Conservation (phyloP, 768 basidiomycete genomes). For the Lactarius deliciosus region DNA sequence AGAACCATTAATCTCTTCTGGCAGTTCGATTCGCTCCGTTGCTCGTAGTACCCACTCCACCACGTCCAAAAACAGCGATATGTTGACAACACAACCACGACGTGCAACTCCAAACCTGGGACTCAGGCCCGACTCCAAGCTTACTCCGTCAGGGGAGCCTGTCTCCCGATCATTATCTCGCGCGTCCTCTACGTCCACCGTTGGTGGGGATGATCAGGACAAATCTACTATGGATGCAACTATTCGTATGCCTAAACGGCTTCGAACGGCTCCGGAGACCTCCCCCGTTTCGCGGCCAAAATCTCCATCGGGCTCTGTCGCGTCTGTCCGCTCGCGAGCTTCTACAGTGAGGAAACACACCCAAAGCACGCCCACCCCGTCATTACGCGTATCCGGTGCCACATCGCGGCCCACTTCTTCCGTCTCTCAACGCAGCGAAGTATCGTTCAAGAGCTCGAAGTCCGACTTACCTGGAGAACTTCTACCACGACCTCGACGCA, state of each 20-base stretch:
- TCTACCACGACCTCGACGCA: slow-evolving; percentile 35
- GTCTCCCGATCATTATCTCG: slow-evolving; percentile 27
- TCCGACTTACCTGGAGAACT: slow-evolving; percentile 39
- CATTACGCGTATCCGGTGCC: slow-evolving; percentile 25
- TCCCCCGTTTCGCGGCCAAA: slow-evolving; percentile 27
- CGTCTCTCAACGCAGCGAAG: slow-evolving; percentile 39
- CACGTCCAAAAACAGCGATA: slow-evolving; percentile 36
- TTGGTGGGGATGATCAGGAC: slow-evolving; percentile 19
- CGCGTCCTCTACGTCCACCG: slow-evolving; percentile 23
- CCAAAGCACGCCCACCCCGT: slow-evolving; percentile 27
- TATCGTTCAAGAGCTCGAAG: slow-evolving; percentile 48
- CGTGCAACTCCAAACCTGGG: slow-evolving; percentile 31
- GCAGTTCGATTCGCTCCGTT: slow-evolving; percentile 47
- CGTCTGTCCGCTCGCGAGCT: slow-evolving; percentile 39
- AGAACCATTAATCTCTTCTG: slow-evolving; percentile 35
- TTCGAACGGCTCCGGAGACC: slow-evolving; percentile 18
- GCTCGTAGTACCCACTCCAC: slow-evolving; percentile 44
- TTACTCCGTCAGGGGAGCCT: slow-evolving; percentile 50
- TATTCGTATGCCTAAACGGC: slow-evolving; percentile 14
- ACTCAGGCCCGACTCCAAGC: slow-evolving; percentile 63
- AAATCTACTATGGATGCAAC: slow-evolving; percentile 5
- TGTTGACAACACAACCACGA: slow-evolving; percentile 31
- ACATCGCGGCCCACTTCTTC: slow-evolving; percentile 31
- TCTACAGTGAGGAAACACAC: slow-evolving; percentile 41
- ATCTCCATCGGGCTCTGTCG: slow-evolving; percentile 38